phyloP scores from a whole-genome alignment of 208 protist genomes.

The Leishmania gerbilli region DNA sequence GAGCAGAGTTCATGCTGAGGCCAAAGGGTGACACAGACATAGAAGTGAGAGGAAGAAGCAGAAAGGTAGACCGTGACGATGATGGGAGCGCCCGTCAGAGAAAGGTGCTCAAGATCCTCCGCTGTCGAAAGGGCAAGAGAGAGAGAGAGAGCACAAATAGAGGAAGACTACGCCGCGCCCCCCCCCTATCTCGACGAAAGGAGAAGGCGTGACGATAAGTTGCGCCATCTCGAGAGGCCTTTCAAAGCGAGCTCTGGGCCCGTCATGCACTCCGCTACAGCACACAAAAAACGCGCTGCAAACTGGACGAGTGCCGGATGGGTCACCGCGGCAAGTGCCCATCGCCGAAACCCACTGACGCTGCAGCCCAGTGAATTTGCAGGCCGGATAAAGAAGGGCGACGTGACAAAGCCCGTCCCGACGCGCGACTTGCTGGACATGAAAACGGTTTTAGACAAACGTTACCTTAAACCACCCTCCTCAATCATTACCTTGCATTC shows the following conservation, averaged over 20 bases:
- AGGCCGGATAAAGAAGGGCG: not conserved
- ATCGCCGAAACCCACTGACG: not conserved
- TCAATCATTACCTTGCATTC: constrained; percentile 1
- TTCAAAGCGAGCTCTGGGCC: not conserved
- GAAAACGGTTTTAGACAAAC: not conserved
- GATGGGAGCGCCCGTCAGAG: not conserved
- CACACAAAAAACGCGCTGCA: not conserved
- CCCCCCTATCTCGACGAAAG: not conserved
- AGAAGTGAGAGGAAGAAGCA: not conserved
- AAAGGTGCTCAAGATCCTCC: not conserved
- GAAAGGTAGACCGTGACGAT: not conserved
- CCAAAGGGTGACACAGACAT: not conserved
- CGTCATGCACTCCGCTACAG: not conserved
- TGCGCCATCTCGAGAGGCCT: not conserved
- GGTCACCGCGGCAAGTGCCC: not conserved
- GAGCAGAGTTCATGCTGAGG: not conserved
- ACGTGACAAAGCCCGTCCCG: not conserved
- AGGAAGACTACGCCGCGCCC: not conserved
- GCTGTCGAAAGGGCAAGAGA: no score
- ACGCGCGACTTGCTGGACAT: no score
- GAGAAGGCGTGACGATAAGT: not conserved
- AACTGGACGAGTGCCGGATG: not conserved
- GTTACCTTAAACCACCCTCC: not conserved
- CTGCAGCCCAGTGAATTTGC: not conserved
- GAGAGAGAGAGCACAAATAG: not conserved